Evolutionary conservation across 2,329 filamentous ascomycete genomes (phyloP), one percentile per base, ranked within the genome.

Genomic region (Colletotrichum spinosum): DNA sequence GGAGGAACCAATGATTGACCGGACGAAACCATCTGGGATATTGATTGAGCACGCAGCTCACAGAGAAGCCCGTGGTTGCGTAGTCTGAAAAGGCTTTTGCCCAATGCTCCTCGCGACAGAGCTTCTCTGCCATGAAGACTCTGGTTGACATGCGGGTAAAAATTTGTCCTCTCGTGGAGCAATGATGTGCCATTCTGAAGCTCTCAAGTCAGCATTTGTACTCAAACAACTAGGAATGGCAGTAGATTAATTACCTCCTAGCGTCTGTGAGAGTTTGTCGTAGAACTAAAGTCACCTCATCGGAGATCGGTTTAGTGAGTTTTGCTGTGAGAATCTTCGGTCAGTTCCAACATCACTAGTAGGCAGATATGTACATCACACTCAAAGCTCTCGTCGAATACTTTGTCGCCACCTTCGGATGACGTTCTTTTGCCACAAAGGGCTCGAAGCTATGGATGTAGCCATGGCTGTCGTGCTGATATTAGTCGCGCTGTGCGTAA

Each of bases 111-210:
- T 85, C 78, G 5, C 80, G 80, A 70, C 81, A 83, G 11, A 84
- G 70, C 4, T 75, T 72, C 6, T 72, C 68, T 7, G 83, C 83
- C 2, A 85, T 70, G 67, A 86, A 85, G 6, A 84, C 77, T 6
- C 81, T 76, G 4, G 83, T 81, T 0, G 83, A 84, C n/a, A 86
- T 68, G 8, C 82, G 80, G 10, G 83, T 81, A 9, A 87, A 76
- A 9, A 83, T 51, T 42, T 6, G 67, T 64, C 6, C 25, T 25
- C 25, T 25, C 25, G 25, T 25, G 25, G 25, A 25, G 25, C 25
- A 25, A 25, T 25, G 25, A 25, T 25, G 25, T 25, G 67, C 65
- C 37, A 70, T 70, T 56, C 72, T 82, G 25, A 11, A 44, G 51
- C 6, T 34, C 17, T 49, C 3, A 42, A 34, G 25, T 37, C 1